Percentiles rank a stretch among this genome's conserved stretches.
phyloP scores from a whole-genome alignment of 192 early-diverging fungal genomes.

The Podila clonocystis region DNA sequence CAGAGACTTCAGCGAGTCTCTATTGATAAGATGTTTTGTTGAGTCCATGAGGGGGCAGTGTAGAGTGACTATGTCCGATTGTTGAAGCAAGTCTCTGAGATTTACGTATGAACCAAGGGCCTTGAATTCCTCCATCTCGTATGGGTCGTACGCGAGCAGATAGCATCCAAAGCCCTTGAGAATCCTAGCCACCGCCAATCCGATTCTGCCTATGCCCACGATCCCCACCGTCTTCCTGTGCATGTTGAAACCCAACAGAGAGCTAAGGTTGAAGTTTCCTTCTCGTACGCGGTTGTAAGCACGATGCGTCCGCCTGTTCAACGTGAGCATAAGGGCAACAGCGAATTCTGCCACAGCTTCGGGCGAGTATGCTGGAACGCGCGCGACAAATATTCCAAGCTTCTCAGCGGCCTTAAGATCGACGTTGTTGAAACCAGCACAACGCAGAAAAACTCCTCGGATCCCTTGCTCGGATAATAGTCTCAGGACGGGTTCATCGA shows the following conservation, averaged over 20 bases:
- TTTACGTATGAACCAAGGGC: too few species aligned
- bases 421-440: neutral
- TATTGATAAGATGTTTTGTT: neutral
- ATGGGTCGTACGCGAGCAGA: neutral
- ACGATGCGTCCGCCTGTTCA: conserved; percentile 2
- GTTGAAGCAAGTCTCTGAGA: neutral
- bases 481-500: neutral
- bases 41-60: neutral
- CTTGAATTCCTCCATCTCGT: neutral
- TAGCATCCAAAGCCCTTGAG: conserved; percentile 6
- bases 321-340: neutral
- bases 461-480: neutral
- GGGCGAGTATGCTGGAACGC: conserved; percentile 1
- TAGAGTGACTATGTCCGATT: conserved; percentile 2
- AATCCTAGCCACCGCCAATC: conserved; percentile 5
- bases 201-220: neutral
- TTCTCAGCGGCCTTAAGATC: neutral
- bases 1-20: too few species aligned
- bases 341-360: neutral
- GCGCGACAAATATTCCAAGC: neutral
- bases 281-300: conserved; percentile 1
- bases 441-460: conserved; percentile 6
- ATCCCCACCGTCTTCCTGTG: conserved; percentile 3
- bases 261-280: neutral
- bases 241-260: conserved; percentile 2